Evolutionary conservation across 2,329 filamentous ascomycete genomes (phyloP), one percentile per base, ranked within the genome.

Genomic region (Aspergillus ustus): DNA sequence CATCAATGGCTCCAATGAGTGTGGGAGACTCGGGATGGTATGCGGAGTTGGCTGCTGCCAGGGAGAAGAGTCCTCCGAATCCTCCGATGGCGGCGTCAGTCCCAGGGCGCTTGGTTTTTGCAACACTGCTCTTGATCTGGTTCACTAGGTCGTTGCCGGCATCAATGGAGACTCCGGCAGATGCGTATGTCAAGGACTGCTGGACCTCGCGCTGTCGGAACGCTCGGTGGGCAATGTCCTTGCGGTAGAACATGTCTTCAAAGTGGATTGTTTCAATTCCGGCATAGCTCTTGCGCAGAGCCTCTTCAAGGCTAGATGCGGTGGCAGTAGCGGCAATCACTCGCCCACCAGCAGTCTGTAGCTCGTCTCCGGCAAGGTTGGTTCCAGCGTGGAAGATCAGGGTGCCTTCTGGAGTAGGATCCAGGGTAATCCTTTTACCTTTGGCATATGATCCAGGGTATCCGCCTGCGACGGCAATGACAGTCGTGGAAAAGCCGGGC

Each of bases 321-420:
- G 89, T 90, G 1, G 93, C 91, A 43, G 91, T 96, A n/a, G 92
- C 89, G 17, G 94, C 93, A 72, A 99, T 97, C 37, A 99, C 95
- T 60, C 95, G 89, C 1, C 95, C 95, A 51, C 95, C 95, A 0
- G 90, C 85, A 0, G 92, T 94, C 72, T 88, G 84, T 20, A 98
- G 82, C 64, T 88, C 82, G 40, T 87, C 84, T 20, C 81, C 80
- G 9, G 85, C 73, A 37, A 92, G 75, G 44, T 84, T 84, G 2
- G 95, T 99, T 29, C 95, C 95, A 5, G 95, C 95, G 74, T 99
- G 95, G 86, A 99, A 99, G 64, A 97, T 87, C 64, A 90, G 88
- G 64, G 86, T 89, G 63, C 83, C 80, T 79, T 82, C 54, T 78
- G 82, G 58, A 80, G 79, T 22, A 73, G 90, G 80, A 54, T 82